Base-by-base conservation (phyloP, 106 monocot genomes). In the Cymbidium sinense region DNA sequence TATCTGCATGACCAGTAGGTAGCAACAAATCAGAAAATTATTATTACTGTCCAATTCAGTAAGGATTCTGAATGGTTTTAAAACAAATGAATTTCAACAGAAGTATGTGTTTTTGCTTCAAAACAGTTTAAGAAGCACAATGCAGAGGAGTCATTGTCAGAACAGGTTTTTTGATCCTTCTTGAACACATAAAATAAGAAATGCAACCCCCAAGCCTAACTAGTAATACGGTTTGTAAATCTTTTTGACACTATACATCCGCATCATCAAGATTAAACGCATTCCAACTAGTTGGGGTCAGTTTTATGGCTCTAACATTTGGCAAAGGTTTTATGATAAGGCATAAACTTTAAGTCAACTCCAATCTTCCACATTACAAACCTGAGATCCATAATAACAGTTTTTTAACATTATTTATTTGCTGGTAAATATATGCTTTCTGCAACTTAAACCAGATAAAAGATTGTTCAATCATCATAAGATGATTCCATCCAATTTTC, bases 1-100 rank as follows among this genome's bases (percentile, higher is more conserved):
- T 91, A 76, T 94, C 96, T 98, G 86, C 82, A 86, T 55, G 39
- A 69, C 0, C 36, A 54, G 13, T 17, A 2, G 7, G 30, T 2
- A 11, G 20, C n/a, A 36, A 67, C 11, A 47, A 13, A 13, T 47
- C 11, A 47, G 47, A 1, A 69, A 69, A 69, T 69, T 33, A 31
- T 69, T 34, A 31, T 33, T 10, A 69, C 31, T 34, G 69, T 34
- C 5, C 17, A 2, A 47, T 47, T 47, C 47, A 47, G 47, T 69
- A 11, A 69, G 34, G 29, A 31, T 28, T n/a, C 29, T 11, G 54
- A 54, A 54, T 54, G 20, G 18, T 54, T 54, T 54, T 19, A 19
- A 54, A 5, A n/a, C 54, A 54, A 19, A 41, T 0, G 0, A 54
- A 54, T 61, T 7, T 61, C 61, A 61, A 61, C 7, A 61, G 23